A percentile compares a stretch with the other conserved stretches of the same genome.
Evolutionary conservation across 805 yeast species (phyloP).

Genomic region (Kodamaea nitidulidarum): DNA sequence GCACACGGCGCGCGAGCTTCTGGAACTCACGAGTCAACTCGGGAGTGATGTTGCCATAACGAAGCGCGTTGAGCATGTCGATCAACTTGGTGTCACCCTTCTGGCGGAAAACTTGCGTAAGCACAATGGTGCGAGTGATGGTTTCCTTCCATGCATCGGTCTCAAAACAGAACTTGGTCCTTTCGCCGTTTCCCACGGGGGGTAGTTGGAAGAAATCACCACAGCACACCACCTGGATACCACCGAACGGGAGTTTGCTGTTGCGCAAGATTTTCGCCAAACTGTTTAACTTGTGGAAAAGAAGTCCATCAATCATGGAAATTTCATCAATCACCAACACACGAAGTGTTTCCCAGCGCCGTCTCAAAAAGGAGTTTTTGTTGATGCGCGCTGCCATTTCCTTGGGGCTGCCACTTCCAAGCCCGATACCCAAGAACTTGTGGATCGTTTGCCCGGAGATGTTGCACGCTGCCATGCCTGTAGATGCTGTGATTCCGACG

Average conservation of each 20-base stretch:
- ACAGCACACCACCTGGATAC: conserved; percentile 80
- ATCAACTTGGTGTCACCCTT: conserved; percentile 73
- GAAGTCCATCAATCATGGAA: conserved; percentile 83
- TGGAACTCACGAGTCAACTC: conserved; percentile 47
- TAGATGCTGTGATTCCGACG: conserved; percentile 91
- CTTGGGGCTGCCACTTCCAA: conserved; percentile 54
- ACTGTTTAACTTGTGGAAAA: conserved; percentile 69
- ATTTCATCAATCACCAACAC: conserved; percentile 88
- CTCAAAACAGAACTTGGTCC: conserved; percentile 66
- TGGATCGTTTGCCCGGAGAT: conserved; percentile 90
- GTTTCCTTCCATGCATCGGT: conserved; percentile 63
- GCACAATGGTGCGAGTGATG: conserved; percentile 60
- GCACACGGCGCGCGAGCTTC: conserved; percentile 52
- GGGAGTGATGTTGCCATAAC: conserved; percentile 62
- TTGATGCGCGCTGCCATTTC: conserved; percentile 47
- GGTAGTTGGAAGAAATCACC: conserved; percentile 98
- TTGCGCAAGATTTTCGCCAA: conserved; percentile 61
- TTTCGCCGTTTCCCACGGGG: conserved; percentile 53
- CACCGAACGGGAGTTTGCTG: conserved; percentile 74
- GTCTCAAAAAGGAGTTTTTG: conserved; percentile 38
- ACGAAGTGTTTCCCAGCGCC: conserved; percentile 62
- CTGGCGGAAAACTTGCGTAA: conserved; percentile 85
- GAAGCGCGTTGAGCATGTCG: conserved; percentile 72
- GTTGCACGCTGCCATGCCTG: conserved; percentile 93
- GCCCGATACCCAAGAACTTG: conserved; percentile 79